Conservation (phyloP, 2,329 filamentous ascomycete species). For the Pseudogymnoascus sp. region DNA sequence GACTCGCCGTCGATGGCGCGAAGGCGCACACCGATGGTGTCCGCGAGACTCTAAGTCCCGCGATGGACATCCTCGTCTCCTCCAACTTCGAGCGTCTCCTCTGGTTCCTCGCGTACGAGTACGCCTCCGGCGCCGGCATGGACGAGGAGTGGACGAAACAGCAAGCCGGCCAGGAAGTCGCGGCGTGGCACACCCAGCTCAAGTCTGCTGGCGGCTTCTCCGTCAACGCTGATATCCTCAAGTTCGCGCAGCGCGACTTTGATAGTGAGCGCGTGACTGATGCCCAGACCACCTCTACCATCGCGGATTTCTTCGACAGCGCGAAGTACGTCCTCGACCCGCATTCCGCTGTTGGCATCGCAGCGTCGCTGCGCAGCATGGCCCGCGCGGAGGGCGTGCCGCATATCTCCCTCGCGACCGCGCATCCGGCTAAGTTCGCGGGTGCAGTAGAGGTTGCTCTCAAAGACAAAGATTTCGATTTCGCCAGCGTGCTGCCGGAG, state of each 20-base stretch:
- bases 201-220: slow-evolving; percentile 77
- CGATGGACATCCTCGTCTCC: slow-evolving; percentile 95
- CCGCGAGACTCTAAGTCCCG: slow-evolving; percentile 85
- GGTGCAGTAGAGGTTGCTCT: slow-evolving; percentile 76
- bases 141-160: slow-evolving; percentile 59
- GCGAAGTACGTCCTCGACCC: slow-evolving; percentile 76
- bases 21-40: slow-evolving; percentile 63
- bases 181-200: slow-evolving; percentile 68
- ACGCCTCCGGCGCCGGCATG: slow-evolving; percentile 50
- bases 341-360: slow-evolving; percentile 81
- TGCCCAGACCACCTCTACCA: slow-evolving; percentile 59
- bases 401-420: slow-evolving; percentile 81
- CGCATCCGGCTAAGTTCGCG: slow-evolving; percentile 92
- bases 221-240: slow-evolving; percentile 66
- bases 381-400: slow-evolving; percentile 43
- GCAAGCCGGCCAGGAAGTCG: slow-evolving; percentile 68
- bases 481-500: slow-evolving; percentile 66
- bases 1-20: slow-evolving; percentile 46
- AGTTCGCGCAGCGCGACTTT: slow-evolving; percentile 64
- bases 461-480: slow-evolving; percentile 63
- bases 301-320: slow-evolving; percentile 44
- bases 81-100: slow-evolving; percentile 95
- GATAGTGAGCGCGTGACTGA: slow-evolving; percentile 69
- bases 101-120: slow-evolving; percentile 82
- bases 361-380: slow-evolving; percentile 65